Percentiles rank a stretch among this genome's conserved stretches.
Conservation (phyloP, 148 eudicot genomes). For the Dysphania ambrosioides region DNA sequence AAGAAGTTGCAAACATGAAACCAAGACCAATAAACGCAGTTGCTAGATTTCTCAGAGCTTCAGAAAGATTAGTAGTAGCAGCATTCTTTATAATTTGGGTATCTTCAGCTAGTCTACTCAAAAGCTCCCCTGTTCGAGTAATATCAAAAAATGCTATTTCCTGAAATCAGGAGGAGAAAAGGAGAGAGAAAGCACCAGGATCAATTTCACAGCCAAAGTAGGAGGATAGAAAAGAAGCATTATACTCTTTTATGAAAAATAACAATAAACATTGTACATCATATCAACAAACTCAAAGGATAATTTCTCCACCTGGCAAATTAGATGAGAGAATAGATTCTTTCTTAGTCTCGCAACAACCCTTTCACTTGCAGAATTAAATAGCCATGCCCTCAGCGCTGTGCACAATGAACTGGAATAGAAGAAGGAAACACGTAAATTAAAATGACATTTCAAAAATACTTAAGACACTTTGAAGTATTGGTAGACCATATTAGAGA, state of each 20-base stretch:
- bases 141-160: conserved; percentile 94
- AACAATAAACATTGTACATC: conserved; percentile 7
- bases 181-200: not conserved
- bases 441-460: not conserved
- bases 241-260: not conserved
- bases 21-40: conserved; percentile 77
- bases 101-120: conserved; percentile 89
- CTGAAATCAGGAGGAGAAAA: conserved; percentile 34
- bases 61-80: conserved; percentile 90
- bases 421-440: conserved; percentile 9
- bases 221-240: not conserved
- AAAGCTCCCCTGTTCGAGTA: conserved; percentile 87
- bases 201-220: conserved; percentile 4
- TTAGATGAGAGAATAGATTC: conserved; percentile 67
- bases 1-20: conserved; percentile 80
- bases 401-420: conserved; percentile 66
- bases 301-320: conserved; percentile 52
- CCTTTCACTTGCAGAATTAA: conserved; percentile 83
- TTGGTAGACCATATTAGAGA: not conserved
- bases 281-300: not conserved
- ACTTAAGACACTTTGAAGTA: not conserved
- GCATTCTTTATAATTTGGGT: conserved; percentile 94
- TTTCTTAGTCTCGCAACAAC: conserved; percentile 87
- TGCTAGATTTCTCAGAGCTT: conserved; percentile 68
- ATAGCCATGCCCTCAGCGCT: conserved; percentile 81